Base-by-base conservation (phyloP, 2,329 filamentous ascomycete genomes). In the Zalaria obscura region DNA sequence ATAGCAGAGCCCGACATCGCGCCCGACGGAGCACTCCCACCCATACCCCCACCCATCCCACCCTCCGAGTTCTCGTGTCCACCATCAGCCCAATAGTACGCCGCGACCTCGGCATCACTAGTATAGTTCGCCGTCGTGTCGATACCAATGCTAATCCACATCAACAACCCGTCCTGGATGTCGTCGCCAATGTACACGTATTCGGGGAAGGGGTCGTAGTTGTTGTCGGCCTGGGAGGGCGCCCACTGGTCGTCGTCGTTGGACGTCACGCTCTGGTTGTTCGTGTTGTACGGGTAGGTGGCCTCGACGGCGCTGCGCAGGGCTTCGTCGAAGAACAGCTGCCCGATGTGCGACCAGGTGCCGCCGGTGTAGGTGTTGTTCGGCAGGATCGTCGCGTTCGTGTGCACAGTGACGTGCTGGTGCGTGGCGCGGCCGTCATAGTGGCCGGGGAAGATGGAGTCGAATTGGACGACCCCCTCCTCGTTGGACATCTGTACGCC, bases 271-370 rank as follows among this genome's bases (percentile, higher is more conserved):
- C 47, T 49, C 41, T 62, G 57, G 25, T 51, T 62, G 50, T 67
- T 67, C 43, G 56, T 62, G 50, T 54, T 62, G 55, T 68, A 67
- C 3, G 71, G 69, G 0, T 53, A 44, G 1, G 58, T 61, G 6
- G 55, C 55, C 46, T 76, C 69, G 41, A 80, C 72, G 33, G 61
- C 47, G 26, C 51, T 50, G 48, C 75, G 68, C 6, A 81, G 67
- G 47, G 65, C 62, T 53, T 79, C 70, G 55, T 81, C 75, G 42
- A 76, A 76, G 66, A 76, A 81, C 39, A 77, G 53, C 55, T 83
- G 77, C 11, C 77, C 76, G 33, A 80, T 66, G 58, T 81, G 76
- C 5, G 70, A 68, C 43, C 73, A 66, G 39, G 59, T 64, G 10
- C 65, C 63, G 45, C 65, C 70, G 34, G 59, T 56, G 46, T 73